Conservation (phyloP, 495 filamentous ascomycete species). For the Geoglossum glabrum region DNA sequence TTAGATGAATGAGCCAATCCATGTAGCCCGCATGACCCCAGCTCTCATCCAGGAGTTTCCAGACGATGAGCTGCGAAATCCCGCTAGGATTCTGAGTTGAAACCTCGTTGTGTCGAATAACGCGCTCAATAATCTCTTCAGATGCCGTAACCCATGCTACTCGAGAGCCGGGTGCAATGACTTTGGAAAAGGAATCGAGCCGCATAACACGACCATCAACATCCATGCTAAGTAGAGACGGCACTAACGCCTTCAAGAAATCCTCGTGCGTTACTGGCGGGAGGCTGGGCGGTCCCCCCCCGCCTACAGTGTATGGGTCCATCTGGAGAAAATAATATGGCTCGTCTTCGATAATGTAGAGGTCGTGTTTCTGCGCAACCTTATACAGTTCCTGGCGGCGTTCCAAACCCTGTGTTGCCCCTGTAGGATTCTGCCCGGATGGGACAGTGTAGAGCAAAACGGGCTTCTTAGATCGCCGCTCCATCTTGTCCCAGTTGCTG, state of each 20-base stretch:
- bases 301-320: conserved; percentile 57
- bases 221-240: conserved; percentile 41
- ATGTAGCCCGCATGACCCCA: conserved; percentile 92
- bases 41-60: conserved; percentile 75
- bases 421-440: conserved; percentile 83
- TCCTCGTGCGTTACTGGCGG: conserved; percentile 32
- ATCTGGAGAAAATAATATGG: conserved; percentile 96
- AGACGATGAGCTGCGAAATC: conserved; percentile 60
- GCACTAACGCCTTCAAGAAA: conserved; percentile 39
- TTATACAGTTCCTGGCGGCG: conserved; percentile 53
- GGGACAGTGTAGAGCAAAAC: conserved; percentile 65
- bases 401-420: conserved; percentile 49
- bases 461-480: conserved; percentile 45
- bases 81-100: conserved; percentile 70
- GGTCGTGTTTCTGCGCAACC: conserved; percentile 59
- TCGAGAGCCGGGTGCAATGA: conserved; percentile 39
- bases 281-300: conserved; percentile 27
- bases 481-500: conserved; percentile 36
- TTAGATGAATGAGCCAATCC: conserved; percentile 69
- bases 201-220: conserved; percentile 47
- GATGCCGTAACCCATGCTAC: conserved; percentile 49
- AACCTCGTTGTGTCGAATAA: conserved; percentile 54
- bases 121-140: conserved; percentile 65
- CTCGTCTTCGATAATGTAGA: conserved; percentile 85
- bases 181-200: conserved; percentile 50